phyloP scores from a whole-genome alignment of 495 filamentous ascomycete species.

The Barbatosphaeria neglecta region DNA sequence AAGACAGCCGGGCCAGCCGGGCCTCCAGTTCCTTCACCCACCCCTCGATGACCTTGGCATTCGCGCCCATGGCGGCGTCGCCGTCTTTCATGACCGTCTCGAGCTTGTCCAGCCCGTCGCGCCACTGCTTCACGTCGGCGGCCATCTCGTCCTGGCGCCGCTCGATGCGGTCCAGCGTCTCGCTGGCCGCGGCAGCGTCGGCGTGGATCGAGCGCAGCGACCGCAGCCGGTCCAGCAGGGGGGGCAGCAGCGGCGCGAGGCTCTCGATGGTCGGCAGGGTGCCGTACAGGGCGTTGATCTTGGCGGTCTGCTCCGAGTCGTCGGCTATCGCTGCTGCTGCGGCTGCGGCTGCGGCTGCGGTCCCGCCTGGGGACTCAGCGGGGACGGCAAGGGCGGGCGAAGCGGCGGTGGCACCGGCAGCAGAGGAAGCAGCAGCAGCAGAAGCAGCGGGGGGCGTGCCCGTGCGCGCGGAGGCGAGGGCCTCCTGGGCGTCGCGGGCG shows the following conservation, averaged over 20 bases:
- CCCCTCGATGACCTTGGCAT: slow-evolving; percentile 67
- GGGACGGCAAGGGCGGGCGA: too few relatives aligned
- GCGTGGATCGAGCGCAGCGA: slow-evolving; percentile 77
- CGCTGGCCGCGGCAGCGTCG: slow-evolving; percentile 75
- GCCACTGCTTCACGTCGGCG: slow-evolving; percentile 75
- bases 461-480: too few relatives aligned
- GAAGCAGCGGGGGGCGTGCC: too few relatives aligned
- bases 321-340: slow-evolving; percentile 19
- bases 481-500: slow-evolving; percentile 55
- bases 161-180: slow-evolving; percentile 65
- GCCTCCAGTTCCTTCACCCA: slow-evolving; percentile 86
- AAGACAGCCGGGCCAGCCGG: slow-evolving; percentile 48
- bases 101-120: slow-evolving; percentile 65
- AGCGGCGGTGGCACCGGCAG: too few relatives aligned
- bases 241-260: slow-evolving; percentile 72
- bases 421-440: too few relatives aligned
- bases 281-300: slow-evolving; percentile 86
- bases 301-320: slow-evolving; percentile 60
- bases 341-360: slow-evolving; percentile 29
- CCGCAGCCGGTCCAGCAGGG: slow-evolving; percentile 72
- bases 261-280: slow-evolving; percentile 83
- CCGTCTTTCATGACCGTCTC: slow-evolving; percentile 60
- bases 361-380: too few relatives aligned
- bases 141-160: slow-evolving; percentile 72
- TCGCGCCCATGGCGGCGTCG: slow-evolving; percentile 57